These are phyloP conservation scores for Elsinoe necatrix DNA, from an alignment of 2,329 filamentous ascomycete genomes.

Conservation along the genomic window DNA sequence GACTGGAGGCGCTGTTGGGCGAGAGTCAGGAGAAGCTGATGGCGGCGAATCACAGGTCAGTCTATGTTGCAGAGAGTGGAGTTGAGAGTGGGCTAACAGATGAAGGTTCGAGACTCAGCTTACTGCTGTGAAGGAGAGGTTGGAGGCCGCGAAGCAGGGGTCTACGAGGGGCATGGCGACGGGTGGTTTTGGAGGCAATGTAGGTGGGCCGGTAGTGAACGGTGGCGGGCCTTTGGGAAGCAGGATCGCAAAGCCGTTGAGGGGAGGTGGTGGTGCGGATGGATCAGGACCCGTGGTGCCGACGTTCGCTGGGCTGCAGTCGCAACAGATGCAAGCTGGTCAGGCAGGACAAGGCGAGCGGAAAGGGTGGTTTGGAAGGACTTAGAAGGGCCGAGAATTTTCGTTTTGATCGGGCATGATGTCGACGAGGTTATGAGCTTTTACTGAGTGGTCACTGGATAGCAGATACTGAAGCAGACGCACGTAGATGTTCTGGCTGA, in stretches of 20 bases:
- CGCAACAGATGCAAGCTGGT: constrained; percentile 42
- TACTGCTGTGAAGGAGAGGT: constrained; percentile 91
- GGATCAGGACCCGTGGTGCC: constrained; percentile 33
- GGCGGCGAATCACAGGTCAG: constrained; percentile 88
- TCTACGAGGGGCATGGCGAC: constrained; percentile 70
- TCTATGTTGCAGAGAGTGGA: constrained; percentile 29
- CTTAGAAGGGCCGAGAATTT: constrained; percentile 10
- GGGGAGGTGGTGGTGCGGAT: constrained; percentile 44
- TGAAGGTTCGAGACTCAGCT: constrained; percentile 91
- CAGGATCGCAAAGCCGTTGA: constrained; percentile 57
- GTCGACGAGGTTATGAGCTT: constrained; percentile 3
- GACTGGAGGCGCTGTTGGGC: constrained; percentile 81
- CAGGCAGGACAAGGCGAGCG: constrained; percentile 17
- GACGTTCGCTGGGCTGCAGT: constrained; percentile 37
- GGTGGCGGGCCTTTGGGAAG: constrained; percentile 57
- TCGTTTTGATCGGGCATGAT: not conserved
- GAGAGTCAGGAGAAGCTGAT: constrained; percentile 98
- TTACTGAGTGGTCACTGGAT: not conserved
- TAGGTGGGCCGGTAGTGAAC: constrained; percentile 25
- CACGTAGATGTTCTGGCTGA: not conserved
- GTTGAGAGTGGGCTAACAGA: constrained; percentile 16
- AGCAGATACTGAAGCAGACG: not conserved
- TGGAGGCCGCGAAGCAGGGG: constrained; percentile 88
- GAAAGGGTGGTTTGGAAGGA: constrained; percentile 14
- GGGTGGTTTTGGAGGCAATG: constrained; percentile 19